phyloP scores from a whole-genome alignment of 202 grass and related monocot genomes.

The Setaria italica region DNA sequence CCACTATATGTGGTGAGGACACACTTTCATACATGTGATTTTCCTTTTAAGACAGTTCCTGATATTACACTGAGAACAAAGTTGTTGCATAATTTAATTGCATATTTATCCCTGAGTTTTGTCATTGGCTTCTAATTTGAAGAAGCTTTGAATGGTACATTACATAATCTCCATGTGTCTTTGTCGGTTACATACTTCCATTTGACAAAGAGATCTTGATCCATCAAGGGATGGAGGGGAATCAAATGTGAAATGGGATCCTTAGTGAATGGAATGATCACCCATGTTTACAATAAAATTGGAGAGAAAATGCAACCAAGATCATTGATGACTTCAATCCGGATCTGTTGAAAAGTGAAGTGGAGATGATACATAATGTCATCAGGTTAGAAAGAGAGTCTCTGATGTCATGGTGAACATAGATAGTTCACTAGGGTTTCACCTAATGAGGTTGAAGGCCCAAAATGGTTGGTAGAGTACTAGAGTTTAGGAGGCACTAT shows the following conservation, averaged over 20 bases:
- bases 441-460: not conserved
- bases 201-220: not conserved
- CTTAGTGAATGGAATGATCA: not conserved
- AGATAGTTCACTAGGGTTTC: not conserved
- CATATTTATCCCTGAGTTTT: not conserved
- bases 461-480: not conserved
- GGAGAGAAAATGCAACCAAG: not conserved
- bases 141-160: not conserved
- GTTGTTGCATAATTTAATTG: not conserved
- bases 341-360: not conserved
- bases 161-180: not conserved
- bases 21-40: not conserved
- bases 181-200: not conserved
- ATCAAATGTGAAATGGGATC: not conserved
- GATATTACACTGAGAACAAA: not conserved
- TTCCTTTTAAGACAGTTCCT: not conserved
- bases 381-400: not conserved
- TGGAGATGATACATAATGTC: not conserved
- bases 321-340: not conserved
- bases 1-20: not conserved
- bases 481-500: not conserved
- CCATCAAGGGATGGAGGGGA: not conserved
- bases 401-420: not conserved
- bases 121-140: not conserved
- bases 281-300: not conserved